phyloP scores from a whole-genome alignment of 805 yeast species.

The Wickerhamomyces tratensis region DNA sequence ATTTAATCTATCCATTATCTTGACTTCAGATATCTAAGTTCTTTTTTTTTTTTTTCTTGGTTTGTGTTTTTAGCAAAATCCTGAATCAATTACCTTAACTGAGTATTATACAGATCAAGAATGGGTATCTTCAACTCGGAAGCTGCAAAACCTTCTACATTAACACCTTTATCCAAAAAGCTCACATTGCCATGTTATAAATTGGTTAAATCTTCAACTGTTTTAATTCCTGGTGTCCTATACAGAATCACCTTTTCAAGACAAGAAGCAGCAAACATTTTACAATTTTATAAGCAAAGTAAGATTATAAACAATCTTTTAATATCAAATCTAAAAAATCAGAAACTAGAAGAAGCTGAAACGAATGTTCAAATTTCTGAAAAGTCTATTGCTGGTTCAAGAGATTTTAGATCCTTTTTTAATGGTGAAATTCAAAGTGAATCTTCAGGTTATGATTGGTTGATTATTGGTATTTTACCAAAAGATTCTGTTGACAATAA shows the following conservation, averaged over 20 bases:
- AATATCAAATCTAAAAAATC: constrained; percentile 6
- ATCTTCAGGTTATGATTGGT: constrained; percentile 14
- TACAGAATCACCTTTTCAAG: constrained; percentile 46
- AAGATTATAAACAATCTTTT: constrained; percentile 12
- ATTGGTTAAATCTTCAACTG: constrained; percentile 18
- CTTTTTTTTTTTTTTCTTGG: too few species aligned
- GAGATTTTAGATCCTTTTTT: constrained; percentile 11
- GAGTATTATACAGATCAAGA: too few species aligned
- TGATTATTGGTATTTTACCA: constrained; percentile 14
- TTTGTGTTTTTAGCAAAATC: too few species aligned
- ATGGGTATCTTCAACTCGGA: constrained; percentile 1
- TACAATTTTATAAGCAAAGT: constrained; percentile 27
- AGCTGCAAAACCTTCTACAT: not conserved
- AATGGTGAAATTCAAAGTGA: constrained; percentile 13
- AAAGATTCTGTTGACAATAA: constrained; percentile 20
- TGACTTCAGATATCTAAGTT: too few species aligned
- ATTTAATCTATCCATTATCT: too few species aligned
- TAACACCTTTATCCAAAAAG: not conserved
- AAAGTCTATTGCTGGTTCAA: constrained; percentile 7
- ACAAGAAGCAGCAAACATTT: constrained; percentile 35
- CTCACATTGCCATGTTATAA: constrained; percentile 13
- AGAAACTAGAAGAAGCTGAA: not conserved
- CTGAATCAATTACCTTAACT: too few species aligned
- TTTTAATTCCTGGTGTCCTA: constrained; percentile 53
- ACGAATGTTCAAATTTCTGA: not conserved